Conservation (phyloP, 768 basidiomycete genomes). For the Lactarius tabidus region DNA sequence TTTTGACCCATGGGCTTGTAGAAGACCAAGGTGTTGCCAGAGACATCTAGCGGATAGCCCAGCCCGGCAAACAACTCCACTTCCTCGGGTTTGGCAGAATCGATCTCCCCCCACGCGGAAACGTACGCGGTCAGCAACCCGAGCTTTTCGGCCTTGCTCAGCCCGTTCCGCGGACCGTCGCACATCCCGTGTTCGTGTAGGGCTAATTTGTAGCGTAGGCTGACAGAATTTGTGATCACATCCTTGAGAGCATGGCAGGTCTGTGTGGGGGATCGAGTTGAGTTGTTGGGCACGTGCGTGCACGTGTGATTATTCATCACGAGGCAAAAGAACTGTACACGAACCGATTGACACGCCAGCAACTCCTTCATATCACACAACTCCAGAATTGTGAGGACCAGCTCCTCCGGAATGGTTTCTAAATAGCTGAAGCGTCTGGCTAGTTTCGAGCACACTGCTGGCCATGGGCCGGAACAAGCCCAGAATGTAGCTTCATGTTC, state of each 20-base stretch:
- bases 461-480: not conserved
- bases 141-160: slow-evolving; percentile 15
- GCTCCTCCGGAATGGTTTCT: slow-evolving; percentile 3
- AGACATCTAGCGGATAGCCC: slow-evolving; percentile 10
- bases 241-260: slow-evolving; percentile 10
- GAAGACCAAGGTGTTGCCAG: slow-evolving; percentile 14
- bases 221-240: slow-evolving; percentile 5
- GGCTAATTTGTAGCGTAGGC: slow-evolving; percentile 14
- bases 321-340: not conserved
- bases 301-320: not conserved
- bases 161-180: not conserved
- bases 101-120: slow-evolving; percentile 5
- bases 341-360: slow-evolving; percentile 14
- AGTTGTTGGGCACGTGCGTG: not conserved
- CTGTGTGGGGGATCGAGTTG: not conserved
- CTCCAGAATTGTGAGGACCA: slow-evolving; percentile 11
- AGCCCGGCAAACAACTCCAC: not conserved
- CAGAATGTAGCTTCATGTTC: not conserved
- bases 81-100: not conserved
- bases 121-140: slow-evolving; percentile 1
- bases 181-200: slow-evolving; percentile 17
- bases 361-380: slow-evolving; percentile 7
- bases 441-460: not conserved
- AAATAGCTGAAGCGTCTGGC: not conserved
- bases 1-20: not conserved